Percentiles rank a stretch among this genome's conserved stretches.
Evolutionary conservation across 1,284 basidiomycete species (phyloP).

Genomic region (Fomes fomentarius): DNA sequence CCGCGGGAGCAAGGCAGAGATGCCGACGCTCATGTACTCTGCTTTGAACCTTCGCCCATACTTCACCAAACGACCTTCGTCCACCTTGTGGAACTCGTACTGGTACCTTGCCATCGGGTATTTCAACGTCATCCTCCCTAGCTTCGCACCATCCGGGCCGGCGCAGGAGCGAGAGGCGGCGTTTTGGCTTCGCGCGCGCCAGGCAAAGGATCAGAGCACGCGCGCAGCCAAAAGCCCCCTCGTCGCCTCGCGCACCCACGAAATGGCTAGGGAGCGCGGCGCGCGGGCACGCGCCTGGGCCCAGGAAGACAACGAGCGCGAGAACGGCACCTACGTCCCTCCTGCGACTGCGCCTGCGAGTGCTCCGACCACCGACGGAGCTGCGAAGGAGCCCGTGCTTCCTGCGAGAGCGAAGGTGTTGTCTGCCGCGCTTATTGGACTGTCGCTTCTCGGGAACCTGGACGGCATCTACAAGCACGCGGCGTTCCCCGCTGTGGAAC

Average conservation of each 20-base stretch:
- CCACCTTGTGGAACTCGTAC: conserved; percentile 57
- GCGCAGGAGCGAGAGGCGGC: conserved; percentile 43
- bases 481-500: conserved; percentile 52
- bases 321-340: conserved; percentile 44
- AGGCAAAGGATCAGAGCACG: conserved; percentile 67
- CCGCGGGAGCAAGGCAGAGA: conserved; percentile 40
- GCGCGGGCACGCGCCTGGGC: conserved; percentile 65
- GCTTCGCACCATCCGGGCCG: conserved; percentile 54
- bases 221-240: conserved; percentile 63
- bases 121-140: conserved; percentile 78
- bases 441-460: conserved; percentile 79
- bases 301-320: conserved; percentile 70
- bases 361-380: conserved; percentile 5
- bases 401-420: conserved; percentile 39
- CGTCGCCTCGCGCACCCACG: conserved; percentile 57
- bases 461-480: conserved; percentile 77
- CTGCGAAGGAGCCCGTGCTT: conserved; percentile 27
- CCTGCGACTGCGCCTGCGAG: conserved; percentile 35
- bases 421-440: conserved; percentile 67
- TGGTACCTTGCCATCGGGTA: conserved; percentile 81
- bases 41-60: conserved; percentile 75
- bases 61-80: conserved; percentile 44
- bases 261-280: conserved; percentile 68
- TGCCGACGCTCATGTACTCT: conserved; percentile 80
- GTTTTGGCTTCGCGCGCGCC: conserved; percentile 78